These are phyloP conservation scores for Davidsoniella eucalypti DNA, from an alignment of 2,329 filamentous ascomycete genomes.

Conservation along the genomic window DNA sequence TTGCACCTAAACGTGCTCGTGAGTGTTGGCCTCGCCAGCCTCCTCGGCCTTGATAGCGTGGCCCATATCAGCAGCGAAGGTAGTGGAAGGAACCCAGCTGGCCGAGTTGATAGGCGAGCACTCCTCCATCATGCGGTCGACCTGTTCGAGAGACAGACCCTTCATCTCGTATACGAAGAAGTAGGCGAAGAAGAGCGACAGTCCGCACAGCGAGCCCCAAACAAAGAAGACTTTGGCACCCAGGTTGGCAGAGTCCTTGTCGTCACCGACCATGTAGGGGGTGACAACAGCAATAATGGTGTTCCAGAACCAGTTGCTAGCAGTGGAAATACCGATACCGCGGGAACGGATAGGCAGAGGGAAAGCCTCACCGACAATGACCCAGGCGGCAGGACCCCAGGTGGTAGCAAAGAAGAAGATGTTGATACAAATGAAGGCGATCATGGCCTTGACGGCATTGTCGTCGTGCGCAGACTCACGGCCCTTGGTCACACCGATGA, in stretches of 20 bases:
- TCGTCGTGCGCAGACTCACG: conserved; percentile 37
- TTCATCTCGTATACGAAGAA: conserved; percentile 62
- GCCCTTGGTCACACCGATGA: conserved; percentile 49
- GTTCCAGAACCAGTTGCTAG: conserved; percentile 88
- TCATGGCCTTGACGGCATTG: conserved; percentile 49
- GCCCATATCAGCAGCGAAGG: conserved; percentile 38
- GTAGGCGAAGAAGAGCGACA: conserved; percentile 48
- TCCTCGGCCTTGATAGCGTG: conserved; percentile 5
- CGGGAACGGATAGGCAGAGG: conserved; percentile 76
- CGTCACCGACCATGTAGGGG: conserved; percentile 49
- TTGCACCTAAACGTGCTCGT: conserved; percentile 1
- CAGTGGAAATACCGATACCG: conserved; percentile 72
- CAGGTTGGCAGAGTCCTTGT: conserved; percentile 42
- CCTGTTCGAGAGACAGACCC: conserved; percentile 62
- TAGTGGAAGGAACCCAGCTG: conserved; percentile 58
- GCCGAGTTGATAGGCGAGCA: conserved; percentile 57
- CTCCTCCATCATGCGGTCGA: conserved; percentile 83
- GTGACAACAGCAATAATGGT: conserved; percentile 55
- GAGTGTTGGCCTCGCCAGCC: background rate
- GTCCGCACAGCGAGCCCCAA: conserved; percentile 51
- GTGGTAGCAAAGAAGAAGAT: conserved; percentile 86
- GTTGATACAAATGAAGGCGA: conserved; percentile 81
- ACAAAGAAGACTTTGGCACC: conserved; percentile 58
- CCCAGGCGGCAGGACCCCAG: conserved; percentile 71
- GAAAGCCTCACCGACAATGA: conserved; percentile 80